These are phyloP conservation scores for Exutisphaerella laricina DNA, from an alignment of 2,329 filamentous ascomycete species.

Conservation along the genomic window DNA sequence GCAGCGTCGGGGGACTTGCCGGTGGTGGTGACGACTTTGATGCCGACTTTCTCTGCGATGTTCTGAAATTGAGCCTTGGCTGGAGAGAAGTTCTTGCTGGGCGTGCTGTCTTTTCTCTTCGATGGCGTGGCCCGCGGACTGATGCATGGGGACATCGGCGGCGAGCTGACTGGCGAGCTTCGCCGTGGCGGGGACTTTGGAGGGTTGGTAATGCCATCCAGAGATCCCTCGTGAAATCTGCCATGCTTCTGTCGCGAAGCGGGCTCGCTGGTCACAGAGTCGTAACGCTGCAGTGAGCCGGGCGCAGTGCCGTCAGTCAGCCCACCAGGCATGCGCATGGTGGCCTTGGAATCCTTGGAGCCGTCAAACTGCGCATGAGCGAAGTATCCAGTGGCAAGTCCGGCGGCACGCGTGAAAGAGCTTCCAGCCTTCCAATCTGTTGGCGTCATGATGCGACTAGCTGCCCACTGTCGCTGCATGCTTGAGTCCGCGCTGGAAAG, in stretches of 20 bases:
- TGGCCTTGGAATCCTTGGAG: constrained; percentile 18
- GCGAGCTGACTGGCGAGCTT: constrained; percentile 3
- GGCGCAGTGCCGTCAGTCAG: constrained; percentile 10
- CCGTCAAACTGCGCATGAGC: constrained; percentile 32
- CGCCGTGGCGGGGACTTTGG: constrained; percentile 15
- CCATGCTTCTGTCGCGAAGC: constrained; percentile 3
- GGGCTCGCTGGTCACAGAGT: constrained; percentile 7
- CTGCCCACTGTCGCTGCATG: constrained; percentile 22
- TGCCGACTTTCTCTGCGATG: constrained; percentile 43
- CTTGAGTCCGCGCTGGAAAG: constrained; percentile 28
- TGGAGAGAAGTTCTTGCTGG: constrained; percentile 34
- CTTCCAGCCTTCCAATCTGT: constrained; percentile 31
- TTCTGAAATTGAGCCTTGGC: constrained; percentile 44
- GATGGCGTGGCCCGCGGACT: constrained; percentile 20
- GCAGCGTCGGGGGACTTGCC: constrained; percentile 14
- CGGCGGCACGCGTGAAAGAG: constrained; percentile 30
- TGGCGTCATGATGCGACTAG: constrained; percentile 29
- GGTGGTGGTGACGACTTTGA: constrained; percentile 26
- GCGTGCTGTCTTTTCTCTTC: constrained; percentile 17
- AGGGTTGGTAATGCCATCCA: constrained; percentile 24
- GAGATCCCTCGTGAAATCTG: constrained; percentile 24
- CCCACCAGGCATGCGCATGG: constrained; percentile 11
- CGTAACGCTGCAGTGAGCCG: constrained; percentile 12
- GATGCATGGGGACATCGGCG: constrained; percentile 18
- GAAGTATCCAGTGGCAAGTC: constrained; percentile 30